Evolutionary conservation across 176 grass and related monocot species (phyloP).

Genomic region (Eleusine indica): DNA sequence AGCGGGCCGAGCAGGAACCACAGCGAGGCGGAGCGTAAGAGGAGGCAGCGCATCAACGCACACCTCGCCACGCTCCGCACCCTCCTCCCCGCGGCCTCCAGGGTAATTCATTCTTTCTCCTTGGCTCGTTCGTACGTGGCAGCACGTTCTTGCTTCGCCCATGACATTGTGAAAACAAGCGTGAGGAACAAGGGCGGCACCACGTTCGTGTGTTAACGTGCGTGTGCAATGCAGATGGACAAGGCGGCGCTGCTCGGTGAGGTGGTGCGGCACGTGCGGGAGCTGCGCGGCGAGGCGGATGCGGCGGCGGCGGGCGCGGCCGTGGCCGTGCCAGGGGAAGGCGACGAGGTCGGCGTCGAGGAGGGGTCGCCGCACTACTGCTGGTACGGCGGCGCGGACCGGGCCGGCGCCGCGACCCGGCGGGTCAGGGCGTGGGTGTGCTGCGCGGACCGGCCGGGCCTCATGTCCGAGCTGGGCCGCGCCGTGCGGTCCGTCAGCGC

Average conservation of each 20-base stretch:
- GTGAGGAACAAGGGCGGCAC: background rate
- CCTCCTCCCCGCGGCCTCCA: slow-evolving; percentile 76
- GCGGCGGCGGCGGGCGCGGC: slow-evolving; percentile 52
- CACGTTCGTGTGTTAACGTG: background rate
- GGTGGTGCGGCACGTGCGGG: slow-evolving; percentile 76
- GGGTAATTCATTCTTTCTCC: slow-evolving; percentile 33
- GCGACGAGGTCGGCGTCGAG: slow-evolving; percentile 77
- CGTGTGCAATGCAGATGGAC: slow-evolving; percentile 61
- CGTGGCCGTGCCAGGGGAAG: slow-evolving; percentile 60
- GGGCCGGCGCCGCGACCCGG: background rate
- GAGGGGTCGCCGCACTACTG: slow-evolving; percentile 31
- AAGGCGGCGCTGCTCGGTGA: slow-evolving; percentile 83
- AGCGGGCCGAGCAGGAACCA: slow-evolving; percentile 59
- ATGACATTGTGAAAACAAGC: background rate
- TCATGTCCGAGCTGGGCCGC: slow-evolving; percentile 82
- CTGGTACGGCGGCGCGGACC: slow-evolving; percentile 21
- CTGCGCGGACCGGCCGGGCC: slow-evolving; percentile 76
- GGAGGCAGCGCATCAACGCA: slow-evolving; percentile 89
- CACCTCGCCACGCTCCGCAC: slow-evolving; percentile 86
- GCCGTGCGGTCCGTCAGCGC: slow-evolving; percentile 78
- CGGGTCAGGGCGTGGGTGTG: slow-evolving; percentile 77
- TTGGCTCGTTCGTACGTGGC: background rate
- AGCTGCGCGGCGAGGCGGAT: slow-evolving; percentile 59
- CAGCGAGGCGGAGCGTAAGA: slow-evolving; percentile 88
- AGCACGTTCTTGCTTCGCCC: background rate